Percentiles rank a stretch among this genome's conserved stretches.
Evolutionary conservation across 202 grass and related monocot genomes (phyloP).

Genomic region (Setaria viridis): DNA sequence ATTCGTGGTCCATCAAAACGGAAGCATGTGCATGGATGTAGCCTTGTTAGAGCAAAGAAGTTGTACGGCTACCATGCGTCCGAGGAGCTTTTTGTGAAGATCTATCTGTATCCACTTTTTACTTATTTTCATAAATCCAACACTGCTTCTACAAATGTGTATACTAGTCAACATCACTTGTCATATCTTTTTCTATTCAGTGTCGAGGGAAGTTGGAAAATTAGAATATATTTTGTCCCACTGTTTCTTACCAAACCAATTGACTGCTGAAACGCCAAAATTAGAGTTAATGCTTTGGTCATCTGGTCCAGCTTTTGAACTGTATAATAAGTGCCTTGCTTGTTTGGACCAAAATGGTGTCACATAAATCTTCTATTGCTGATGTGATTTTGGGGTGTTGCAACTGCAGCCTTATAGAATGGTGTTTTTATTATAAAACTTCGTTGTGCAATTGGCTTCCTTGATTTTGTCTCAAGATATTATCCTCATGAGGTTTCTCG

Average conservation of each 20-base stretch:
- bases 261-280: not conserved
- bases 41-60: constrained; percentile 91
- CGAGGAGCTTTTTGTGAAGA: constrained; percentile 91
- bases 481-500: constrained; percentile 89
- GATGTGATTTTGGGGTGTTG: not conserved
- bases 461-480: constrained; percentile 85
- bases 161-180: constrained; percentile 8
- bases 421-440: not conserved
- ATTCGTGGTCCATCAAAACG: constrained; percentile 64
- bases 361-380: constrained; percentile 30
- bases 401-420: not conserved
- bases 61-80: constrained; percentile 84
- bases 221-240: constrained; percentile 17
- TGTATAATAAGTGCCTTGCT: not conserved
- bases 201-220: not conserved
- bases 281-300: not conserved
- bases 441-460: constrained; percentile 38
- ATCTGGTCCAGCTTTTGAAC: not conserved
- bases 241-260: not conserved
- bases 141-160: constrained; percentile 16
- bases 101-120: constrained; percentile 89
- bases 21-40: constrained; percentile 90
- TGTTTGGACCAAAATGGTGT: constrained; percentile 14
- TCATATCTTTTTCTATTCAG: not conserved
- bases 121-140: constrained; percentile 19